A percentile compares a stretch with the other conserved stretches of the same genome.
Conservation (phyloP, 345 rosid genomes). For the Firmiana major region DNA sequence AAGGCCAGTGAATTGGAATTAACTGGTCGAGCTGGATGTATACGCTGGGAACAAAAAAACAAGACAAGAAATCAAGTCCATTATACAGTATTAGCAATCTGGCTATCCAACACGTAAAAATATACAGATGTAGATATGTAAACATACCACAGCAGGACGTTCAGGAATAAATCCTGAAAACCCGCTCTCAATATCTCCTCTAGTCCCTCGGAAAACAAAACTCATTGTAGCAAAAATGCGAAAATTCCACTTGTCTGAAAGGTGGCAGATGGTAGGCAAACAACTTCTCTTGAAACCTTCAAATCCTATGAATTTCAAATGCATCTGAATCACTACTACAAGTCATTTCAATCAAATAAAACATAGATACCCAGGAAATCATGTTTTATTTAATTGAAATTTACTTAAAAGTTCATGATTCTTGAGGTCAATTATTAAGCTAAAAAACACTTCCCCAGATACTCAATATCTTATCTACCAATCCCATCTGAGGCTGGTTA, state of each 20-base stretch:
- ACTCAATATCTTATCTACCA: not conserved
- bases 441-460: not conserved
- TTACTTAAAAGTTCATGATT: not conserved
- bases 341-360: not conserved
- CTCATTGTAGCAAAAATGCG: slow-evolving; percentile 37
- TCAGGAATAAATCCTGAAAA: slow-evolving; percentile 50
- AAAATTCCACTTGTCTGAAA: not conserved
- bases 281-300: slow-evolving; percentile 12
- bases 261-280: not conserved
- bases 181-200: slow-evolving; percentile 61
- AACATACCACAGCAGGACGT: slow-evolving; percentile 52
- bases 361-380: not conserved
- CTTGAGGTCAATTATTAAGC: not conserved
- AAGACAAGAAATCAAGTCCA: not conserved
- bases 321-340: not conserved
- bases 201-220: slow-evolving; percentile 54
- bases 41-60: slow-evolving; percentile 35
- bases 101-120: not conserved
- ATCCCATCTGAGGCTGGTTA: not conserved
- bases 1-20: slow-evolving; percentile 62
- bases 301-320: slow-evolving; percentile 21
- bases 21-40: slow-evolving; percentile 54
- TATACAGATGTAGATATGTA: not conserved
- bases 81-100: not conserved
- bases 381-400: slow-evolving; percentile 3